These are phyloP conservation scores for Kodamaea sagamina DNA, from an alignment of 805 yeast genomes.

Conservation along the genomic window DNA sequence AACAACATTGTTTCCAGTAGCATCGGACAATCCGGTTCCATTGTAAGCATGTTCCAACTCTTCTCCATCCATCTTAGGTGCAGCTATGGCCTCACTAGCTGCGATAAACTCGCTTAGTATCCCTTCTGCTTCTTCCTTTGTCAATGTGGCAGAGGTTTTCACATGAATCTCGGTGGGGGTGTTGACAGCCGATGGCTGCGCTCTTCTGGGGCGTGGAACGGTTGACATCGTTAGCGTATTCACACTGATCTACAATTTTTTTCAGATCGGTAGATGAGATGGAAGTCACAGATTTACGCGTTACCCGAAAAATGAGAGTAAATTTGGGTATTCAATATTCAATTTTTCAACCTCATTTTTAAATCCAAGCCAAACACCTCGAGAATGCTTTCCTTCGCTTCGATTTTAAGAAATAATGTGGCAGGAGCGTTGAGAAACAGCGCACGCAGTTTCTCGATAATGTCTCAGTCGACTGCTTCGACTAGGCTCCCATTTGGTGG, in stretches of 20 bases:
- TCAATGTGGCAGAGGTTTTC: slow-evolving; percentile 28
- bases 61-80: slow-evolving; percentile 27
- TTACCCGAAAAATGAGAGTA: background rate
- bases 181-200: slow-evolving; percentile 46
- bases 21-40: slow-evolving; percentile 34
- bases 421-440: slow-evolving; percentile 9
- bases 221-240: slow-evolving; percentile 21
- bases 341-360: slow-evolving; percentile 7
- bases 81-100: slow-evolving; percentile 37
- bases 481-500: slow-evolving; percentile 6
- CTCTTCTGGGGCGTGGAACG: slow-evolving; percentile 44
- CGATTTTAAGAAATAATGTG: slow-evolving; percentile 10
- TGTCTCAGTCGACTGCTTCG: slow-evolving; percentile 15
- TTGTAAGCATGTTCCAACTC: slow-evolving; percentile 25
- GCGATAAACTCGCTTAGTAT: slow-evolving; percentile 45
- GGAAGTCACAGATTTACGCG: slow-evolving; percentile 9
- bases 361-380: background rate
- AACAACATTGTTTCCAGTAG: slow-evolving; percentile 40
- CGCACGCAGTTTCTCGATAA: slow-evolving; percentile 14
- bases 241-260: slow-evolving; percentile 1
- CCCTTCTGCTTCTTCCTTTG: slow-evolving; percentile 47
- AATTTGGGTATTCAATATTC: slow-evolving; percentile 6
- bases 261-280: slow-evolving; percentile 8
- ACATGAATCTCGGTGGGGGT: slow-evolving; percentile 48
- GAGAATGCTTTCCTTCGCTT: slow-evolving; percentile 7